Evolutionary conservation across 352 stramenopile genomes (phyloP).

Genomic region (Phytophthora ramorum): DNA sequence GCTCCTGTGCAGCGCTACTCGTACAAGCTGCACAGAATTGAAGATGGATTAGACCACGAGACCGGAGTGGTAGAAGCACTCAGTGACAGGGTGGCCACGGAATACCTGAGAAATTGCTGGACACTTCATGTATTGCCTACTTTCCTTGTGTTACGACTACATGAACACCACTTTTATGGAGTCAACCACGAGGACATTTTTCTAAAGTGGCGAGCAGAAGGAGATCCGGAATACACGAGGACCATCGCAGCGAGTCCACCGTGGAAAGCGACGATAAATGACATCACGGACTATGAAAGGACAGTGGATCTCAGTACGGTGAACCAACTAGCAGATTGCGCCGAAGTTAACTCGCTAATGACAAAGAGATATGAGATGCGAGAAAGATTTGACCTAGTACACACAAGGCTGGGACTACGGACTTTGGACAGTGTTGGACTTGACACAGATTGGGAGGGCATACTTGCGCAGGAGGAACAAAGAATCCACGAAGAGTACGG

Average conservation of each 20-base stretch:
- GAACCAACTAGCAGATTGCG: not conserved
- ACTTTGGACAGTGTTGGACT: not conserved
- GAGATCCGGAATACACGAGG: not conserved
- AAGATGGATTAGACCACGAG: too few relatives aligned
- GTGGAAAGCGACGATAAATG: not conserved
- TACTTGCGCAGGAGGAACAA: too few relatives aligned
- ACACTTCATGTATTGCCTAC: not conserved
- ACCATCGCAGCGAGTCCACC: not conserved
- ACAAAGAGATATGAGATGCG: not conserved
- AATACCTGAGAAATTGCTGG: not conserved
- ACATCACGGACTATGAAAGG: not conserved
- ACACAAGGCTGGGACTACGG: not conserved
- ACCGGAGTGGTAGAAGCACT: not conserved
- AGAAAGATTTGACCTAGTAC: not conserved
- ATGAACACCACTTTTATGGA: slow-evolving; percentile 5
- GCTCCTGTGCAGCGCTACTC: too few relatives aligned
- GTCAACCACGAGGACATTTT: not conserved
- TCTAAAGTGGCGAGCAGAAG: slow-evolving; percentile 5
- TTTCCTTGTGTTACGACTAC: not conserved
- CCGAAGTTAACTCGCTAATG: not conserved
- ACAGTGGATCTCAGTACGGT: not conserved
- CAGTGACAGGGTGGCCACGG: not conserved
- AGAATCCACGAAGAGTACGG: too few relatives aligned
- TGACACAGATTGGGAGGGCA: too few relatives aligned
- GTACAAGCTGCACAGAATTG: too few relatives aligned